Base-by-base conservation (phyloP, 1,139 yeast species). In the Debaryomycetaceae sp. region DNA sequence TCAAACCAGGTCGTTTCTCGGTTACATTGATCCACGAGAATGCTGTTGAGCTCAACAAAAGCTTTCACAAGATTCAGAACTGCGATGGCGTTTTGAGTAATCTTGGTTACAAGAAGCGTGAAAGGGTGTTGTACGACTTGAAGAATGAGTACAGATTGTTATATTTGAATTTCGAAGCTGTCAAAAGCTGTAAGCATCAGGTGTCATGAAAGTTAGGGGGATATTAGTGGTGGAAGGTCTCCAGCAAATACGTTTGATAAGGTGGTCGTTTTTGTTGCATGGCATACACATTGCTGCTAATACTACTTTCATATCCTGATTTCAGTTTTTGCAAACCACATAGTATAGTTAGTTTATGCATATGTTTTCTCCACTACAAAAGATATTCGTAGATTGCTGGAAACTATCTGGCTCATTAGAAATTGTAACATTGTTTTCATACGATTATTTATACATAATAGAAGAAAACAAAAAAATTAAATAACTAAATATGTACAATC, bases 1-100 rank as follows among this genome's bases (percentile, higher is more conserved):
- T 91, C 65, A 75, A 73, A 46, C 98, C 98, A 4, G 81, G 82
- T 24, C 83, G 81, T 58, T 88, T 91, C 58, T 84, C 93, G 37
- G 69, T 87, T 51, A 87, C 91, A 1, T 76, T 84, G 52, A 83
- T 83, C 65, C 74, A 72, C 52, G 66, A 74, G 49, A 59, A 40
- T 23, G 24, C 45, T 14, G 36, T 24, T 5, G 49, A 42, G 11
- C 34, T 35, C 38, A 42, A 45, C 34, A 56, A 46, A 9, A 59
- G 59, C 43, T 63, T 68, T 45, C 49, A 56, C 5, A 56, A 63
- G 29, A 63, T 78, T 50, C 63, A 63, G 24, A 56, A 58, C 24
- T 66, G 75, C 52, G 67, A 65, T 39, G 46, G 53, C 44, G 37
- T 51, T 9, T 65, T 73, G 57, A 49, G 51, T 41, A 62, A 80